phyloP scores from a whole-genome alignment of 2,329 filamentous ascomycete species.

The Setomelanomma holmii region DNA sequence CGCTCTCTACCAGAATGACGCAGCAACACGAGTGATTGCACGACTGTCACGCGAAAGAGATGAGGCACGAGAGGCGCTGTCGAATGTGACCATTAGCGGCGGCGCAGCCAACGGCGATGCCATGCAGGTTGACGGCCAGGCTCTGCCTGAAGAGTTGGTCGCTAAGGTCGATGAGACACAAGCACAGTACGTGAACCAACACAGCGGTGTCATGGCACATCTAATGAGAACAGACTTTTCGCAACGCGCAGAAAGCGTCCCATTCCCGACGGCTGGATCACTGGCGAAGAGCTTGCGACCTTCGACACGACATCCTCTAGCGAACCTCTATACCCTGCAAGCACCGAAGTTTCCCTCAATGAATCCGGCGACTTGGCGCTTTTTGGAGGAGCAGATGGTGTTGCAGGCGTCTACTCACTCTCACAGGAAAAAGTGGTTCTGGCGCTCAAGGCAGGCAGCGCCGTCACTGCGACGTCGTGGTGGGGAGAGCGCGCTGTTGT shows the following conservation, averaged over 20 bases:
- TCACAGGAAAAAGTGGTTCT: slow-evolving; percentile 77
- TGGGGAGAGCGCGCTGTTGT: slow-evolving; percentile 73
- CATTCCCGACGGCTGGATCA: slow-evolving; percentile 84
- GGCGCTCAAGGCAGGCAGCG: slow-evolving; percentile 67
- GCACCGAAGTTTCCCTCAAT: slow-evolving; percentile 65
- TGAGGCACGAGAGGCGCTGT: slow-evolving; percentile 87
- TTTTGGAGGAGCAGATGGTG: slow-evolving; percentile 76
- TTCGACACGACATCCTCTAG: slow-evolving; percentile 63
- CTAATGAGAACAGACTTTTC: slow-evolving; percentile 69
- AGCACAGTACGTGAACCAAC: slow-evolving; percentile 76
- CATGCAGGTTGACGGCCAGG: slow-evolving; percentile 89
- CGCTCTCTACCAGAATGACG: slow-evolving; percentile 95
- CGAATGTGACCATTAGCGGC: slow-evolving; percentile 77
- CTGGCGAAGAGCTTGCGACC: slow-evolving; percentile 70
- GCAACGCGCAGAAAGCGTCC: slow-evolving; percentile 89
- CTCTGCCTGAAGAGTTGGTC: slow-evolving; percentile 73
- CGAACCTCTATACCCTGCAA: slow-evolving; percentile 66
- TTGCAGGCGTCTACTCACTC: slow-evolving; percentile 80
- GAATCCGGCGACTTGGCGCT: slow-evolving; percentile 70
- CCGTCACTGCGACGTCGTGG: slow-evolving; percentile 73
- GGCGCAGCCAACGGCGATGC: slow-evolving; percentile 71
- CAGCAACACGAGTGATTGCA: slow-evolving; percentile 93
- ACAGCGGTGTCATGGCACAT: not conserved
- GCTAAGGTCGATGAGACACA: slow-evolving; percentile 82
- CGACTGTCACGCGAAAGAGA: slow-evolving; percentile 89